Evolutionary conservation across 2,329 filamentous ascomycete species (phyloP), one percentile per base, ranked within the genome.

Genomic region (Penicillium hesseltinei): DNA sequence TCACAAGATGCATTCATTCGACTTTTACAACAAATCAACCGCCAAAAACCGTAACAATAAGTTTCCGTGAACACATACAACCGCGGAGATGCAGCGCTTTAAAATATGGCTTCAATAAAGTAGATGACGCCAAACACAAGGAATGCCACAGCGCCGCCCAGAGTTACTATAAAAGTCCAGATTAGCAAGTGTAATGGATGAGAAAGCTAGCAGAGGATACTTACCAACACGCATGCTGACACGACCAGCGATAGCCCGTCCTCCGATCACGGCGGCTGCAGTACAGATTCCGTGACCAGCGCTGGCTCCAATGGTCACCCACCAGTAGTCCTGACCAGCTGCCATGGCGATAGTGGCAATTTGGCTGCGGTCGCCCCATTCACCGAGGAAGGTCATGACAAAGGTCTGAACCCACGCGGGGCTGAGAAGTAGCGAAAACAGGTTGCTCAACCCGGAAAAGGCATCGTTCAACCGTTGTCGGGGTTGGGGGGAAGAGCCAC

Each of bases 341-440:
- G 94, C 94, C 94, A 99, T 99, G 53, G 94, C 94, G 71, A 99
- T 96, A 0, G 94, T 99, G 23, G 94, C 94, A 69, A 99, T 97
- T 78, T 99, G 94, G 73, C 91, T 96, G 65, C 94, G 87, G 71
- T 99, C 94, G 56, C 94, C 94, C 94, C 94, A 99, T 75, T 99
- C 94, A 40, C 94, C 94, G 31, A 99, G 79, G 78, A 99, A 99
- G 2, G 94, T 99, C 94, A 99, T 99, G 67, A 95, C 85, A 72
- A 99, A 99, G 0, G 94, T 99, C 77, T 97, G 93, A 15, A 99
- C 94, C 94, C 94, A 99, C 0, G 92, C 94, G 1, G 94, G 94
- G 75, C 91, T 96, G 39, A 99, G 82, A 5, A 99, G 83, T 7
- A 99, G 81, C 11, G 90, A 92, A 61, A 92, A 85, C 4, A 99